Percentiles rank a stretch among this genome's conserved stretches.
Conservation (phyloP, 352 stramenopile species). For the Phytophthora agathidicida region DNA sequence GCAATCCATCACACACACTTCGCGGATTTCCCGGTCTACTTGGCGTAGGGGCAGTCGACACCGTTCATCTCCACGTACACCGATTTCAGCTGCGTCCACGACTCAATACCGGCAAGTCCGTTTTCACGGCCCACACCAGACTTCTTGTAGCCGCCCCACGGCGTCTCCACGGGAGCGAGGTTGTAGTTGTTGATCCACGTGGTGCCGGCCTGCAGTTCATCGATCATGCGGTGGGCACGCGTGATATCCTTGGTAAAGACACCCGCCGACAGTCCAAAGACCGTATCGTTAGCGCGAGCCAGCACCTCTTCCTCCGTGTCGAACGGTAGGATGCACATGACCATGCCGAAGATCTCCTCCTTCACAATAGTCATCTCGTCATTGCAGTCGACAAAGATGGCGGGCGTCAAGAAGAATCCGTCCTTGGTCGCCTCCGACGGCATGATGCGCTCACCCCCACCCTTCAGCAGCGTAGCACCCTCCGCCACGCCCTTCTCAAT, state of each 20-base stretch:
- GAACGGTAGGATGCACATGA: constrained; percentile 83
- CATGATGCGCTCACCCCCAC: constrained; percentile 58
- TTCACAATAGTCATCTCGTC: constrained; percentile 90
- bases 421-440: constrained; percentile 50
- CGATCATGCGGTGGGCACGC: constrained; percentile 77
- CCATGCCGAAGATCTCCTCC: constrained; percentile 88
- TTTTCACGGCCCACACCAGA: constrained; percentile 94
- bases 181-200: constrained; percentile 94
- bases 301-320: constrained; percentile 80
- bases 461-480: constrained; percentile 63
- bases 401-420: constrained; percentile 91
- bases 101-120: constrained; percentile 78
- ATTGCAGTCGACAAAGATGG: constrained; percentile 89
- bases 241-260: constrained; percentile 88
- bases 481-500: constrained; percentile 63
- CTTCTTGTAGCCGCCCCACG: constrained; percentile 92
- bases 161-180: constrained; percentile 80
- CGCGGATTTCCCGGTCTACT: constrained; percentile 8
- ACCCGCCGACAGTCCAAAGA: constrained; percentile 80
- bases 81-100: constrained; percentile 92
- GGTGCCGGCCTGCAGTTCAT: constrained; percentile 75
- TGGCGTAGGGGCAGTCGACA: constrained; percentile 72
- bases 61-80: constrained; percentile 88
- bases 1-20: background rate
- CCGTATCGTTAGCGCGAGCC: constrained; percentile 78